Conservation (phyloP, 257 asterid species). For the Verbena officinalis region DNA sequence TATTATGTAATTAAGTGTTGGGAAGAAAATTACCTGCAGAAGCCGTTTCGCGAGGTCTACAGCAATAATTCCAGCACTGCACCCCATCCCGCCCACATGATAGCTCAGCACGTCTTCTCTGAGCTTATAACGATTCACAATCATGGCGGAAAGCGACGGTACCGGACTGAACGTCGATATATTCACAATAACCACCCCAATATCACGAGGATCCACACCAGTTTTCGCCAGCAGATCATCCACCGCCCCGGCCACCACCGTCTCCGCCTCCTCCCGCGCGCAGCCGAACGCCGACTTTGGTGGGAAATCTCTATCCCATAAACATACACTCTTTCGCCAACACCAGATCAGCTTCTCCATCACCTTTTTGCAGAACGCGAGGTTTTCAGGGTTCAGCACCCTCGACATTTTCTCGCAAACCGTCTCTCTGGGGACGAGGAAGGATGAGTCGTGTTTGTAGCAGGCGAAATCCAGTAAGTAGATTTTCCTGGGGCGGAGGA, state of each 20-base stretch:
- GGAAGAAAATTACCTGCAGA: constrained; percentile 32
- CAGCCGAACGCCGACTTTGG: constrained; percentile 22
- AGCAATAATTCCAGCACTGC: constrained; percentile 50
- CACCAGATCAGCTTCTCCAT: constrained; percentile 26
- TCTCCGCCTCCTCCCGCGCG: constrained; percentile 43
- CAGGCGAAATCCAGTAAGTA: constrained; percentile 39
- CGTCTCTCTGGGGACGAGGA: background rate
- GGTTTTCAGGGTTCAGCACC: constrained; percentile 20
- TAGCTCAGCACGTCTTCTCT: constrained; percentile 40
- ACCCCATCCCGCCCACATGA: constrained; percentile 52
- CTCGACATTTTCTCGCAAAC: background rate
- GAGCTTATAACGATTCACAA: constrained; percentile 46
- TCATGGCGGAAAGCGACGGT: constrained; percentile 53
- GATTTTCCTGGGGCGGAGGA: constrained; percentile 13
- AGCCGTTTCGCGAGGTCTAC: constrained; percentile 46
- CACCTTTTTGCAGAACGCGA: constrained; percentile 16
- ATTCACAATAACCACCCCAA: constrained; percentile 46
- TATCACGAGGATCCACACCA: constrained; percentile 32
- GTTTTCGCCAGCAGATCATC: constrained; percentile 42
- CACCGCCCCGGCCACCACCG: constrained; percentile 39
- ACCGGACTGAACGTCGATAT: constrained; percentile 40
- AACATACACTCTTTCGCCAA: background rate
- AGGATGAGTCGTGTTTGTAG: constrained; percentile 33
- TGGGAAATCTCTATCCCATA: constrained; percentile 24
- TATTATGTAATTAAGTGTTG: too few species aligned